A percentile compares a stretch with the other conserved stretches of the same genome.
These are phyloP conservation scores for Serendipita vermifera DNA, from an alignment of 768 basidiomycete species.

Conservation along the genomic window DNA sequence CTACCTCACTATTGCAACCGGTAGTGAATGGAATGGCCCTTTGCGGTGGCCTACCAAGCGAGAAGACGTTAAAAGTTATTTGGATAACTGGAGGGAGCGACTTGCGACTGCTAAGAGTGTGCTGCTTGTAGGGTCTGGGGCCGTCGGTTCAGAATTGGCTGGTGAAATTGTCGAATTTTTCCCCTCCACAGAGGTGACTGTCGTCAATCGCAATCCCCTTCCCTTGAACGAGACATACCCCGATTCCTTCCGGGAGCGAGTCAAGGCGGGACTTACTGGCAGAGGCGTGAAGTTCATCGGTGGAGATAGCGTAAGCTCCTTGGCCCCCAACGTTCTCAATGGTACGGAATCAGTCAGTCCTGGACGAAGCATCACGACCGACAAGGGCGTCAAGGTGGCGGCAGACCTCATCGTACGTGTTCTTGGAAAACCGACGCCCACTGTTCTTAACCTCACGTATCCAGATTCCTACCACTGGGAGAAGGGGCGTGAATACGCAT, in stretches of 20 bases:
- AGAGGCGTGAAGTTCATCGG: slow-evolving; percentile 15
- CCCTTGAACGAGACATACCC: slow-evolving; percentile 17
- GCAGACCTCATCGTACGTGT: slow-evolving; percentile 18
- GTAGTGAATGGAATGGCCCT: background rate
- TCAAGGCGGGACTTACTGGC: slow-evolving; percentile 8
- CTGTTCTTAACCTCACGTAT: slow-evolving; percentile 12
- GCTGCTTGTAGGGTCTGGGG: slow-evolving; percentile 16
- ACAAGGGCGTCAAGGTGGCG: slow-evolving; percentile 16
- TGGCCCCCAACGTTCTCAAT: background rate
- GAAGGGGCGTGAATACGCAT: slow-evolving; percentile 6
- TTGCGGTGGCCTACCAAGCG: background rate
- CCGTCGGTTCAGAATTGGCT: slow-evolving; percentile 17
- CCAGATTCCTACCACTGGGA: slow-evolving; percentile 12
- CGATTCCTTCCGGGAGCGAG: slow-evolving; percentile 15
- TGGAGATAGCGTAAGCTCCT: slow-evolving; percentile 14
- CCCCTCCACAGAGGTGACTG: slow-evolving; percentile 15
- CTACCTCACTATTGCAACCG: slow-evolving; percentile 8
- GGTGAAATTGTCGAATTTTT: slow-evolving; percentile 16
- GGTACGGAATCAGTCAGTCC: background rate
- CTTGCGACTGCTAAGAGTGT: slow-evolving; percentile 13
- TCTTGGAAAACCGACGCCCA: slow-evolving; percentile 13
- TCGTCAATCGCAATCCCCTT: slow-evolving; percentile 13
- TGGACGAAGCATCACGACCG: slow-evolving; percentile 14
- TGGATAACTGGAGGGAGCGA: slow-evolving; percentile 13
- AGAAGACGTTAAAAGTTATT: background rate